A percentile compares a stretch with the other conserved stretches of the same genome.
These are phyloP conservation scores for Alternaria metachromatica DNA, from an alignment of 2,329 filamentous ascomycete species.

Conservation along the genomic window DNA sequence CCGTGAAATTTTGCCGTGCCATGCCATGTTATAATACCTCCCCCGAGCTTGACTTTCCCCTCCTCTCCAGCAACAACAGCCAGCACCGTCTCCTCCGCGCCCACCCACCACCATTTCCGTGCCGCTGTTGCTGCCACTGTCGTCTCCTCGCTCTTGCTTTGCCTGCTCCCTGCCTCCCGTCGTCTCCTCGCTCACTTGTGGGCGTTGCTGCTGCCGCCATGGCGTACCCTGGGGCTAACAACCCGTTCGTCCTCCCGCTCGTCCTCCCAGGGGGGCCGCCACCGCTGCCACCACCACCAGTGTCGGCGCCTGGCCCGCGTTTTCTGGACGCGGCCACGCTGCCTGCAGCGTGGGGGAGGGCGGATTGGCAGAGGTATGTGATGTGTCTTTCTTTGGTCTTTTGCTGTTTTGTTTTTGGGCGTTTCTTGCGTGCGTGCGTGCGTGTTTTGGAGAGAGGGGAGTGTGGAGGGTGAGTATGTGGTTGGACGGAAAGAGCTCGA, in stretches of 20 bases:
- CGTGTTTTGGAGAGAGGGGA: neutral
- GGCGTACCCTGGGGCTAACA: neutral
- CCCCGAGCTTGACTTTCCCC: neutral
- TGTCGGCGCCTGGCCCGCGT: neutral
- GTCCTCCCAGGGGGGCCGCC: neutral
- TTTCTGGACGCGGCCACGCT: neutral
- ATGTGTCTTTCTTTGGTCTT: neutral
- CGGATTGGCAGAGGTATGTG: neutral
- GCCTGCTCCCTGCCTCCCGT: neutral
- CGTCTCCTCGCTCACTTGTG: neutral
- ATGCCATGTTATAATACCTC: neutral
- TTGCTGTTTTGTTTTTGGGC: neutral
- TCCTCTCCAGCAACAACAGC: neutral
- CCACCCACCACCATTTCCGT: neutral
- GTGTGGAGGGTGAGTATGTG: neutral
- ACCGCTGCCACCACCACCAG: neutral
- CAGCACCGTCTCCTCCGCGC: neutral
- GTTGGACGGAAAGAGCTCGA: neutral
- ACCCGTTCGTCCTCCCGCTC: neutral
- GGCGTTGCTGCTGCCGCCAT: neutral
- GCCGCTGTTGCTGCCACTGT: neutral
- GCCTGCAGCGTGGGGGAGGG: neutral
- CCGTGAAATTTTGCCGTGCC: neutral
- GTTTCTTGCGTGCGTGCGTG: neutral
- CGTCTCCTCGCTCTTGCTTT: neutral